Evolutionary conservation across 306 rosid genomes (phyloP), one percentile per base, ranked within the genome.

Genomic region (Clitoria ternatea): DNA sequence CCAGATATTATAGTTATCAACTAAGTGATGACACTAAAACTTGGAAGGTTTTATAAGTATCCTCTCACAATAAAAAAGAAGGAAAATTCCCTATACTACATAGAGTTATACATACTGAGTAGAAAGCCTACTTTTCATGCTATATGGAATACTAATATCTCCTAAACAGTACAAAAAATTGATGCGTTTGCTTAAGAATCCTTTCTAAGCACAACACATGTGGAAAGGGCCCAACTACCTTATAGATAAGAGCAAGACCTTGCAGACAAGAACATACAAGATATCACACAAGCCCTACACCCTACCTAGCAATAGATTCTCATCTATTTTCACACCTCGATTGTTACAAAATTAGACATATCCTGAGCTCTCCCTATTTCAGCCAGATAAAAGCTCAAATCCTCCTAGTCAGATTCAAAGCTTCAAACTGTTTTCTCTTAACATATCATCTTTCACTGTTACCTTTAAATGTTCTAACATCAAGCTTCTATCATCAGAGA

Each of bases 191-290:
- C 27, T 0, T 12, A 24, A 44, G 27, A 61, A 35, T 47, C 56
- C 20, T 10, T 40, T 30, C 43, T 6, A 39, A 27, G 35, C 4
- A 35, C 13, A 69, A 45, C 39, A 63, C 19, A 14, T 9, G 47
- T 5, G 57, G 55, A 29, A 49, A 52, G n/a, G 45, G 33, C 42
- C 27, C 55, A 3, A 22, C 50, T 45, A 20, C 63, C 64, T 54
- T 55, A 24, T 12, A 47, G 30, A 64, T 64, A 78, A 65, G 50
- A 57, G 40, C 22, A 64, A 8, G 32, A 48, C 32, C 47, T 33
- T 45, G 63, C 18, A 65, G 49, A 79, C 10, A 57, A 36, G 49
- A 56, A 78, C 69, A 65, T 18, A 35, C 24, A 57, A 14, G 48
- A 63, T 14, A 59, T 44, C 57, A 42, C 61, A 23, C 7, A 0